Base-by-base conservation (phyloP, 169 alveolate species). In the Cyclospora cayetanensis region DNA sequence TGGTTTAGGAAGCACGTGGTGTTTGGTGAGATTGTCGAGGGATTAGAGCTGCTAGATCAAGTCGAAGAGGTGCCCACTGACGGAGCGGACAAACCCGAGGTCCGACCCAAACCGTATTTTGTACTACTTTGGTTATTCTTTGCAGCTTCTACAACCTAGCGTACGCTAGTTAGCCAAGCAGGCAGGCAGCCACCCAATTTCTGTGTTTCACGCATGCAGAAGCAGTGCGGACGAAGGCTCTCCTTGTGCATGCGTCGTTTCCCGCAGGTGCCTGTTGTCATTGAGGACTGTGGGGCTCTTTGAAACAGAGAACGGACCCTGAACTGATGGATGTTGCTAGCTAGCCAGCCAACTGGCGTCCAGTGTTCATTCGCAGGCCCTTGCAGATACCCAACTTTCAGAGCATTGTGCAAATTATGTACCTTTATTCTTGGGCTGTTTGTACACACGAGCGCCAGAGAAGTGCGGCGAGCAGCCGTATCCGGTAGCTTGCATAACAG, bases 11-110 rank as follows among this genome's bases (percentile, higher is more conserved):
- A 94, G 93, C 96, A 96, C 82, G 97, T 95, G 55, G 97, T 95
- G 22, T 96, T 96, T 80, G 98, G 98, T 42, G 96, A 94, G 85
- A 96, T 96, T 11, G 76, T 93, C 63, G 96, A 94, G 76, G 94
- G 90, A 60, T 66, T 52, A 52, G 90, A 88, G 77, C 52, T 87
- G 27, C 65, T 87, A 29, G 94, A 92, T 68, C 76, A 91, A 52
- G 94, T 93, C 68, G 91, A 92, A 84, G 89, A 90, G 65, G 91
- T 89, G 39, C 95, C 94, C 88, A 90, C 95, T 39, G 89, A 90
- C 63, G 96, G 96, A 46, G 68, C 94, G 70, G 86, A 76, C 66
- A n/a, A 5, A 9, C 86, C 86, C 29, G 70, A 50, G 66, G 86
- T 76, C 4, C 4, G 83, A n/a, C 15, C 29, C 2, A 43, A 1